Evolutionary conservation across 2,329 filamentous ascomycete genomes (phyloP).

Genomic region (Colletotrichum musae): DNA sequence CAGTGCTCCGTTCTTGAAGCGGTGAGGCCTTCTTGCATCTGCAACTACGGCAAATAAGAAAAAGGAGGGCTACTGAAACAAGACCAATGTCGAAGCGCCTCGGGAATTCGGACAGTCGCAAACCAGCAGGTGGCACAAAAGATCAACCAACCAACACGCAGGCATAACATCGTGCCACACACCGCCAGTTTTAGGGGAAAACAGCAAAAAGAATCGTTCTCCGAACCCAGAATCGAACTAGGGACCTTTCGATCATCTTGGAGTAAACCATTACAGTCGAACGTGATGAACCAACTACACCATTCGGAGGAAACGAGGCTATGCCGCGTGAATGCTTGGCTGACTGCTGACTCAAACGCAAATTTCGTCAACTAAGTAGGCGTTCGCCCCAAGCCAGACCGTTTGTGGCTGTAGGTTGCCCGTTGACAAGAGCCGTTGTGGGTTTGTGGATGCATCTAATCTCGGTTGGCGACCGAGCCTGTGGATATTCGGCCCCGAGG

Average conservation of each 20-base stretch:
- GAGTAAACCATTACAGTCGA: constrained; percentile 40
- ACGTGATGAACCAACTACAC: constrained; percentile 43
- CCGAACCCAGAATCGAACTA: constrained; percentile 41
- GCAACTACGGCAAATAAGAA: neutral
- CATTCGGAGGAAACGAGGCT: constrained; percentile 29
- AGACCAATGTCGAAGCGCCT: neutral
- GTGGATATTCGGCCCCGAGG: neutral
- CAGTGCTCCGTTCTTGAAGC: constrained; percentile 1
- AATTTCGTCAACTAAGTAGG: neutral
- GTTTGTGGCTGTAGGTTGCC: constrained; percentile 8
- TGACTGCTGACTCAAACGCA: neutral
- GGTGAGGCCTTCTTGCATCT: constrained; percentile 27
- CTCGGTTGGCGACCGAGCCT: neutral
- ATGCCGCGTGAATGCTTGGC: constrained; percentile 19
- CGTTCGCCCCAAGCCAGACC: neutral
- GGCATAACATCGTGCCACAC: too few relatives aligned
- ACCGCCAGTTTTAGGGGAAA: too few relatives aligned
- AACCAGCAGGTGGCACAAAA: too few relatives aligned
- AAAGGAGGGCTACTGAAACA: constrained; percentile 10
- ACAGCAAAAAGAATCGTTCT: constrained; percentile 44
- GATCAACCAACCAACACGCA: too few relatives aligned
- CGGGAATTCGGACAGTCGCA: neutral
- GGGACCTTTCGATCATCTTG: constrained; percentile 40
- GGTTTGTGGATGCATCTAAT: constrained; percentile 3
- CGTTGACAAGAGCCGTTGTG: neutral